These are phyloP conservation scores for Filobasidium wieringae DNA, from an alignment of 768 basidiomycete genomes.

Conservation along the genomic window DNA sequence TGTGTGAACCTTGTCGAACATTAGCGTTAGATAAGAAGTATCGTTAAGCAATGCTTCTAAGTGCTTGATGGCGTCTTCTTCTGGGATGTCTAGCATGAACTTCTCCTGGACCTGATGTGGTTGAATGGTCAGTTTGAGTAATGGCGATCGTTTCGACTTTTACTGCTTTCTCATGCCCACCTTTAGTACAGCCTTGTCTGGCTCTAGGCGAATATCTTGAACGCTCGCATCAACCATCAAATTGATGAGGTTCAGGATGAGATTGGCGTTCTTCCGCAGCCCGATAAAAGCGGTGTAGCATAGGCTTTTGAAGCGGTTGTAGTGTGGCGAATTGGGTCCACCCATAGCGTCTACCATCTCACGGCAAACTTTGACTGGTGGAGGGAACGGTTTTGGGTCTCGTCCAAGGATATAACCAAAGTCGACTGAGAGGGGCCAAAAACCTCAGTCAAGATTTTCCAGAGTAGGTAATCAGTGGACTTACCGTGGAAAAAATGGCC, in stretches of 20 bases:
- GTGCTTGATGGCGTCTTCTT: slow-evolving; percentile 95
- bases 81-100: slow-evolving; percentile 83
- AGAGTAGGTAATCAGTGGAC: slow-evolving; percentile 12
- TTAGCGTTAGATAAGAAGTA: slow-evolving; percentile 82
- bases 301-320: slow-evolving; percentile 86
- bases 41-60: slow-evolving; percentile 89
- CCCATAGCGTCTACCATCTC: slow-evolving; percentile 99
- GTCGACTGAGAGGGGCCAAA: slow-evolving; percentile 52
- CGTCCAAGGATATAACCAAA: slow-evolving; percentile 97
- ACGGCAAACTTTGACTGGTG: slow-evolving; percentile 95
- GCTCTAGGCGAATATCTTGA: slow-evolving; percentile 76
- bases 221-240: slow-evolving; percentile 98
- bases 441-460: background rate
- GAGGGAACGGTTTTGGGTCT: slow-evolving; percentile 94
- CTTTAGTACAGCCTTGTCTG: slow-evolving; percentile 45
- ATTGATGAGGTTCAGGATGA: slow-evolving; percentile 88
- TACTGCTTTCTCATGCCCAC: too few relatives aligned
- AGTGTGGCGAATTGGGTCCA: slow-evolving; percentile 89
- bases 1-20: slow-evolving; percentile 78
- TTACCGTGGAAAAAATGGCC: slow-evolving; percentile 93
- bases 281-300: slow-evolving; percentile 98
- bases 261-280: slow-evolving; percentile 89
- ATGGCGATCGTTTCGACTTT: background rate
- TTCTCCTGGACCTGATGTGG: slow-evolving; percentile 90
- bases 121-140: too few relatives aligned